These are phyloP conservation scores for Ulvella scutata DNA, from an alignment of 139 green algal genomes.

Conservation along the genomic window DNA sequence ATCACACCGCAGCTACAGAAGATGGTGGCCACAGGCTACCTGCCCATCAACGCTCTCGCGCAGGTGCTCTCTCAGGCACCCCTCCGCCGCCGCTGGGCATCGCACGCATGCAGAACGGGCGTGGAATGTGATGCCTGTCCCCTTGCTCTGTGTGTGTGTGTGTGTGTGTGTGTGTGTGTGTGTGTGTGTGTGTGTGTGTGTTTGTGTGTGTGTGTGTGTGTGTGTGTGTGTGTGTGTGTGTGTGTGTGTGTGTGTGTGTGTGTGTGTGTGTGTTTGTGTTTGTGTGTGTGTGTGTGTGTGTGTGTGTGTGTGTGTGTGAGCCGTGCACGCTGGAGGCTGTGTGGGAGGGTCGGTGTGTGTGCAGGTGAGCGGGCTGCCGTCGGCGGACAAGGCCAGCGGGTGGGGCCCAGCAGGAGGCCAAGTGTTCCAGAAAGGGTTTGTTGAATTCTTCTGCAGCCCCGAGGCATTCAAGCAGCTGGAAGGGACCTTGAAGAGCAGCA, in stretches of 20 bases:
- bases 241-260: too few relatives aligned
- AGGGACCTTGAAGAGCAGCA: slow-evolving; percentile 13
- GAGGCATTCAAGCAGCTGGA: slow-evolving; percentile 34
- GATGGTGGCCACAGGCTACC: slow-evolving; percentile 33
- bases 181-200: too few relatives aligned
- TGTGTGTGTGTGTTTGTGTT: too few relatives aligned
- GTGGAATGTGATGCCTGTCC: too few relatives aligned
- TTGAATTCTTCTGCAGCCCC: slow-evolving; percentile 67
- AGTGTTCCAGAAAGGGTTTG: slow-evolving; percentile 77
- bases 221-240: too few relatives aligned
- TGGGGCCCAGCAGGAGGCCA: slow-evolving; percentile 55
- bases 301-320: too few relatives aligned
- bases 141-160: too few relatives aligned
- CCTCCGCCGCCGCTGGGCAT: too few relatives aligned
- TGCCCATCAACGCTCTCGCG: slow-evolving; percentile 69
- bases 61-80: background rate
- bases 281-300: too few relatives aligned
- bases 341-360: background rate
- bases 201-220: too few relatives aligned
- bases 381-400: slow-evolving; percentile 28
- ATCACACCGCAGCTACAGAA: slow-evolving; percentile 15
- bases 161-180: too few relatives aligned
- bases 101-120: too few relatives aligned
- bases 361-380: slow-evolving; percentile 39
- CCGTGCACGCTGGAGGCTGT: background rate